Conservation (phyloP, 1,139 yeast species). For the Protomyces inouyei region DNA sequence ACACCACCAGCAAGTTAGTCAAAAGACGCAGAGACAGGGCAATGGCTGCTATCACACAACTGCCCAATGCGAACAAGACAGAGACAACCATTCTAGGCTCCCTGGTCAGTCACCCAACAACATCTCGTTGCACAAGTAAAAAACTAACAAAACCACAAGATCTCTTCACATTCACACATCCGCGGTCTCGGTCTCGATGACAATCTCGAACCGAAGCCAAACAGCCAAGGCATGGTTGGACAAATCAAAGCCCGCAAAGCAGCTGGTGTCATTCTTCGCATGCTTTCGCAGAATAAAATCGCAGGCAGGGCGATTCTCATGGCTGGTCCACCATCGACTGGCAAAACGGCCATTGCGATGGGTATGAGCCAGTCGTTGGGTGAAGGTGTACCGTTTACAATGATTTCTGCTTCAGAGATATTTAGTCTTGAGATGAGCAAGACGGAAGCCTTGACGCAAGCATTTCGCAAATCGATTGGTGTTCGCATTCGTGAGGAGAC, state of each 20-base stretch:
- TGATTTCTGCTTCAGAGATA: conserved; percentile 89
- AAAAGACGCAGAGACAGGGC: too few species aligned
- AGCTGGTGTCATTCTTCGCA: conserved; percentile 85
- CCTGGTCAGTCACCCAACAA: not conserved
- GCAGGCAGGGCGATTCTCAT: conserved; percentile 95
- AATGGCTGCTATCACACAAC: not conserved
- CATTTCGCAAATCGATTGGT: conserved; percentile 92
- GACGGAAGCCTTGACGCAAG: conserved; percentile 93
- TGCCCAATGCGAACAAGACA: not conserved
- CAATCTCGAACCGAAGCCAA: conserved; percentile 70
- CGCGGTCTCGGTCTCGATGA: conserved; percentile 83
- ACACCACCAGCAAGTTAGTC: too few species aligned
- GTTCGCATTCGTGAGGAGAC: conserved; percentile 94
- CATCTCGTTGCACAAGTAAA: not conserved
- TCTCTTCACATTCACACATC: conserved; percentile 78
- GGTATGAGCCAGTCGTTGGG: conserved; percentile 90
- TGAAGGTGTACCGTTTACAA: conserved; percentile 88
- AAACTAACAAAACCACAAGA: not conserved
- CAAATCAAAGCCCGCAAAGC: conserved; percentile 92
- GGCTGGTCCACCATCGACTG: conserved; percentile 98
- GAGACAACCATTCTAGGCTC: not conserved
- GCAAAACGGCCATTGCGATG: conserved; percentile 98
- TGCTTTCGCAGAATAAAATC: conserved; percentile 89
- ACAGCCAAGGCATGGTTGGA: conserved; percentile 95
- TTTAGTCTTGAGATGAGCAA: conserved; percentile 86